Evolutionary conservation across 2,329 filamentous ascomycete species (phyloP), one percentile per base, ranked within the genome.

Genomic region (Rutstroemia sp.): DNA sequence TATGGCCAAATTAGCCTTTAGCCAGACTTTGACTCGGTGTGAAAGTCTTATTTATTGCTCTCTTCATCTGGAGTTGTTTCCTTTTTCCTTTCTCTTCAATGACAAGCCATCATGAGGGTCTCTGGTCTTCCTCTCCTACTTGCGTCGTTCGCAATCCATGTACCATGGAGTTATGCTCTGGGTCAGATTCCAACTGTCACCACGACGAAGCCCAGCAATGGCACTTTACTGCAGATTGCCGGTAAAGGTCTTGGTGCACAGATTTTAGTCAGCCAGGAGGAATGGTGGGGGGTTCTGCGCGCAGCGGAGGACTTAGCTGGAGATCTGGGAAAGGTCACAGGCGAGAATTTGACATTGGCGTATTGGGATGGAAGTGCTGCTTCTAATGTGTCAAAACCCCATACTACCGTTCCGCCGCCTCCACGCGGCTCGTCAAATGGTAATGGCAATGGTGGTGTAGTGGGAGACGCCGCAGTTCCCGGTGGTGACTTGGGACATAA

Each of bases 211-310:
- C 77, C 76, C 19, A 51, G 38, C 4, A 46, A 57, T 6, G 50
- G 48, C 9, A 49, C 23, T 14, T 42, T 25, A 2, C 51, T 69
- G 16, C 61, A 63, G 53, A 59, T 68, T n/a, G 63, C 60, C 21
- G 64, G 65, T 5, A 48, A 53, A 14, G 60, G 60, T 69, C 73
- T 69, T 12, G 62, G 69, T 50, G 72, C 76, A 0, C 77, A 80
- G 64, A 81, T 86, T 51, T 71, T 79, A 2, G 73, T 83, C n/a
- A 79, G 80, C 9, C 64, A 69, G 19, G 72, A 79, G 55, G 85
- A 88, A 58, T 86, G 80, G 74, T 84, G 82, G 72, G 86, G 84
- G 56, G 86, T 88, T 1, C 76, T 87, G 54, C 78, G 85, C 25
- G 84, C 83, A 5, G 86, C 83, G 0, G 76, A 82, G 40, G 86